phyloP scores from a whole-genome alignment of 495 filamentous ascomycete species.

The Usnea hakonensis region DNA sequence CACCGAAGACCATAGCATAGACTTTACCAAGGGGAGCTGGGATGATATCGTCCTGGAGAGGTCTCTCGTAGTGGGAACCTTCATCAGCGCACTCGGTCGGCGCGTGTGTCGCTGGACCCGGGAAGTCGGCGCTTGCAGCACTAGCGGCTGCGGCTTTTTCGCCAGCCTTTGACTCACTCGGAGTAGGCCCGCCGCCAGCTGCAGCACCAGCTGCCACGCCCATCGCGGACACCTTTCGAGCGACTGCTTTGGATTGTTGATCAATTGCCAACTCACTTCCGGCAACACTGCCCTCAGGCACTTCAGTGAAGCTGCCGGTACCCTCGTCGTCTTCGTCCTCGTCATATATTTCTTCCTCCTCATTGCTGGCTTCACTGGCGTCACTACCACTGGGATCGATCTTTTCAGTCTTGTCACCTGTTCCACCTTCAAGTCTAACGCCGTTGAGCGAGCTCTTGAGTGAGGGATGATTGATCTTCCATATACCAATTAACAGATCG shows the following conservation, averaged over 20 bases:
- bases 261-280: conserved; percentile 52
- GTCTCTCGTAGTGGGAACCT: conserved; percentile 71
- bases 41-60: conserved; percentile 77
- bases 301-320: conserved; percentile 52
- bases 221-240: conserved; percentile 61
- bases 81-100: conserved; percentile 77
- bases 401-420: conserved; percentile 85
- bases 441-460: conserved; percentile 84
- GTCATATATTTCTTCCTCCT: conserved; percentile 68
- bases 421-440: conserved; percentile 67
- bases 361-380: conserved; percentile 46
- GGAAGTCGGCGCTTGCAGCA: conserved; percentile 60
- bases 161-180: conserved; percentile 41
- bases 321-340: conserved; percentile 60
- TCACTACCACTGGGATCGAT: conserved; percentile 55
- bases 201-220: conserved; percentile 37
- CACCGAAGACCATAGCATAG: conserved; percentile 80
- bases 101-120: conserved; percentile 73
- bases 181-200: conserved; percentile 28
- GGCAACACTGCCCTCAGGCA: conserved; percentile 49
- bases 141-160: conserved; percentile 48
- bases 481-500: conserved; percentile 93
- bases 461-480: conserved; percentile 91
- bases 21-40: conserved; percentile 86
- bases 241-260: conserved; percentile 40